Evolutionary conservation across 2,329 filamentous ascomycete species (phyloP).

Genomic region (Ramularia collo-cygni): DNA sequence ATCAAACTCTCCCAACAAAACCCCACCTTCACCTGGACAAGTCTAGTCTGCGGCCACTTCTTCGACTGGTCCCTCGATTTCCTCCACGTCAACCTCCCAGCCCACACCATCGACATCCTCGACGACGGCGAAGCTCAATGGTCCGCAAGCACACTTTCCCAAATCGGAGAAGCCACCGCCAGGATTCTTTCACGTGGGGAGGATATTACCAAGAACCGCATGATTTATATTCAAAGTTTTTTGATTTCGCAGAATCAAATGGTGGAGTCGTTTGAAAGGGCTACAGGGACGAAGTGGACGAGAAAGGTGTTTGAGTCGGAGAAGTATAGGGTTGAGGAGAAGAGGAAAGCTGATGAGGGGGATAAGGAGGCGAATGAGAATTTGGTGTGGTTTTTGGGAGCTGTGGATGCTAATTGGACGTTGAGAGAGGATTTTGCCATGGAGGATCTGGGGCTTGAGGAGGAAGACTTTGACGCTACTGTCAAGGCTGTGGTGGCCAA

Average conservation of each 20-base stretch:
- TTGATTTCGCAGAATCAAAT: slow-evolving; percentile 53
- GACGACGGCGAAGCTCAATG: slow-evolving; percentile 51
- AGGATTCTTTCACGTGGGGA: slow-evolving; percentile 44
- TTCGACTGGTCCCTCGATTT: slow-evolving; percentile 56
- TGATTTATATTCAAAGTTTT: slow-evolving; percentile 53
- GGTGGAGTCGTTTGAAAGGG: slow-evolving; percentile 46
- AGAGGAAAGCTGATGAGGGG: slow-evolving; percentile 32
- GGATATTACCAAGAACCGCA: slow-evolving; percentile 49
- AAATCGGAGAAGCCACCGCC: slow-evolving; percentile 48
- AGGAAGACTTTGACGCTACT: slow-evolving; percentile 35
- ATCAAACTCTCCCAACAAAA: slow-evolving; percentile 33
- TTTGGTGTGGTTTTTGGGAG: slow-evolving; percentile 27
- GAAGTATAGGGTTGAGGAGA: slow-evolving; percentile 26
- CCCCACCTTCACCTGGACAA: slow-evolving; percentile 51
- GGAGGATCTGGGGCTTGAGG: slow-evolving; percentile 35
- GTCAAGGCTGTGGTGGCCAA: slow-evolving; percentile 28
- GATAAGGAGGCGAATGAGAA: slow-evolving; percentile 28
- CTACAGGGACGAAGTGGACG: slow-evolving; percentile 46
- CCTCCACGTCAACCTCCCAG: slow-evolving; percentile 45
- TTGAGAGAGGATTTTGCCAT: slow-evolving; percentile 34
- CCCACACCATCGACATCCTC: slow-evolving; percentile 47
- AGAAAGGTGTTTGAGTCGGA: slow-evolving; percentile 36
- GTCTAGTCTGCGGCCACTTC: slow-evolving; percentile 51
- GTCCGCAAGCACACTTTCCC: slow-evolving; percentile 45
- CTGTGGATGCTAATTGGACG: slow-evolving; percentile 28